A percentile compares a stretch with the other conserved stretches of the same genome.
These are phyloP conservation scores for Rhizopus sp. DNA, from an alignment of 371 early-diverging fungal genomes.

Conservation along the genomic window DNA sequence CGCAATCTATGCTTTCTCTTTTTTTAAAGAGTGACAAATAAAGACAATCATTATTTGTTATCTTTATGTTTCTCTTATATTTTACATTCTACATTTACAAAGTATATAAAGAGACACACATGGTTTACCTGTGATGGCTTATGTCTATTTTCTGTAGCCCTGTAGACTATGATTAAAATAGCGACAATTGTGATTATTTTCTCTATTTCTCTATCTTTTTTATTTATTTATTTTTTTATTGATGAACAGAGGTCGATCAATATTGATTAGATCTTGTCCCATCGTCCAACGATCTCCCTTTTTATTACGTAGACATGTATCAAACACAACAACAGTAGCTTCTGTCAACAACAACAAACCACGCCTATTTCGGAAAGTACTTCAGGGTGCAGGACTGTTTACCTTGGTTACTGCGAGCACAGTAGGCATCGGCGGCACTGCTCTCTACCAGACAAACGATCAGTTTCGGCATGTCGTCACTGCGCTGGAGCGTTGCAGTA, in stretches of 20 bases:
- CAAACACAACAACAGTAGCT: background rate
- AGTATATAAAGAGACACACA: no score
- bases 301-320: background rate
- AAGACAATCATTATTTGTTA: no score
- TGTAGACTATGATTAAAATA: no score
- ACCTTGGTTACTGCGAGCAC: constrained; percentile 23
- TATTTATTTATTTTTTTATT: background rate
- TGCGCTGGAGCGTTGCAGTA: constrained; percentile 43
- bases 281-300: background rate
- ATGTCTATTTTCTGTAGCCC: no score
- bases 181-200: background rate
- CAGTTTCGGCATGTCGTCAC: constrained; percentile 40
- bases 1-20: no score
- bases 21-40: no score
- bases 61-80: no score
- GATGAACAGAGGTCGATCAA: constrained; percentile 1
- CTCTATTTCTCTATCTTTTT: constrained; percentile 1
- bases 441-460: constrained; percentile 49
- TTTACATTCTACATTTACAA: no score
- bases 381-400: constrained; percentile 19
- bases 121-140: no score
- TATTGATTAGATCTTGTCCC: background rate
- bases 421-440: constrained; percentile 33
- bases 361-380: constrained; percentile 6
- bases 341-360: background rate